Evolutionary conservation across 139 green algal genomes (phyloP), one percentile per base, ranked within the genome.

Genomic region (Chlorella sp.): DNA sequence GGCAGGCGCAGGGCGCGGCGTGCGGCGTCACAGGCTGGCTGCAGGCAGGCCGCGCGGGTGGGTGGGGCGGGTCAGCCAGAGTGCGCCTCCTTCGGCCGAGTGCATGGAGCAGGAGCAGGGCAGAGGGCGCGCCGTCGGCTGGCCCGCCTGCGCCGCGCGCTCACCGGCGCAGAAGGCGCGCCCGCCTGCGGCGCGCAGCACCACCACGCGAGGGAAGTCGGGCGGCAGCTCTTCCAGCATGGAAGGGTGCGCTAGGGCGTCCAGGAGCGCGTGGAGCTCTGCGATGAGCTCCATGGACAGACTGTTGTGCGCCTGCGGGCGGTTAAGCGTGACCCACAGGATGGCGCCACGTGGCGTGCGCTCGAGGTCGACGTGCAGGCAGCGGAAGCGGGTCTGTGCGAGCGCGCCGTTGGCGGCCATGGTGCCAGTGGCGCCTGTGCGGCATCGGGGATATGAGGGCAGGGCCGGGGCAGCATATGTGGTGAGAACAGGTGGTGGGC

Each of bases 161-260:
- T 82, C 67, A 29, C 79, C 79, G 40, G 53, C 66, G 40, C 67
- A 74, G 41, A 85, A 85, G 23, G 79, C 74, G 4, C 42, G 42
- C 0, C 79, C 74, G 8, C 31, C 77, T 0, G 43, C 35, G 23
- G 8, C 66, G 4, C 27, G 7, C 8, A 85, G 65, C 21, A 85
- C 45, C 9, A 85, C 51, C 14, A 85, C 79, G 21, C 74, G 56
- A 2, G 74, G 73, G 48, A 62, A 63, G 43, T 75, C 67, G 21
- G 56, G 48, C 2, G 48, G 61, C 14, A 76, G 33, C 0, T 48
- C 5, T 1, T 53, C 55, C 2, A 76, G 50, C 66, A 84, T 61
- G 45, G 33, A 46, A 0, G 79, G 71, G 63, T 84, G 79, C 43
- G 77, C 29, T 9, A 70, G 40, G 0, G 8, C 5, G 31, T 63